These are phyloP conservation scores for Globisporangium iwayamae DNA, from an alignment of 352 stramenopile species.

Conservation along the genomic window DNA sequence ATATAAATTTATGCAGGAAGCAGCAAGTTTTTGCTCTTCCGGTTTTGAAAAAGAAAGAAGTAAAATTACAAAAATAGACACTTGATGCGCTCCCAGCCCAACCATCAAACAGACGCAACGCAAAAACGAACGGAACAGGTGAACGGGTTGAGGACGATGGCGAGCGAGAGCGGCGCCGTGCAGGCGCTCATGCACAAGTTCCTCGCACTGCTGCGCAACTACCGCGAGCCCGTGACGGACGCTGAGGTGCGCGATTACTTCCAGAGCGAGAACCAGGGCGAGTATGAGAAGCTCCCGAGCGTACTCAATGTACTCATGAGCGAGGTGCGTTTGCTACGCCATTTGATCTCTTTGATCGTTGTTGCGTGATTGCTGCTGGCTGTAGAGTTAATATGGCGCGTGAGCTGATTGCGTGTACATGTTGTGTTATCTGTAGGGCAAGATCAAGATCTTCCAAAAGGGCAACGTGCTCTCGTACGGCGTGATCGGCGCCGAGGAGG, in stretches of 20 bases:
- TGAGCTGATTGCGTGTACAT: not conserved
- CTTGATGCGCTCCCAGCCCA: too few species aligned
- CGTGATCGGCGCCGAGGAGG: conserved; percentile 78
- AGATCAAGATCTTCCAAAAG: conserved; percentile 90
- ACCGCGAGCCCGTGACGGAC: conserved; percentile 74
- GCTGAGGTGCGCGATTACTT: conserved; percentile 82
- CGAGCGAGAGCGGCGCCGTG: conserved; percentile 26
- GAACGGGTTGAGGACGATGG: conserved; percentile 8
- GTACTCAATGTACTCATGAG: conserved; percentile 84
- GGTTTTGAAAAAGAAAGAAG: too few species aligned
- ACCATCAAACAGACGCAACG: too few species aligned
- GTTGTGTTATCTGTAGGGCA: conserved; percentile 31
- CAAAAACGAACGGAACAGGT: not conserved
- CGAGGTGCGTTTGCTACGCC: conserved; percentile 35
- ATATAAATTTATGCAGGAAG: too few species aligned
- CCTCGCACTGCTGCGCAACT: conserved; percentile 75
- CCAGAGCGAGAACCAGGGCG: conserved; percentile 44
- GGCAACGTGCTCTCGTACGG: conserved; percentile 82
- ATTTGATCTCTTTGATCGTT: not conserved
- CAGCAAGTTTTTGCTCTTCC: too few species aligned
- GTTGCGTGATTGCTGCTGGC: not conserved
- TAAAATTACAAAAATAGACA: too few species aligned
- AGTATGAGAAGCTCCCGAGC: conserved; percentile 79
- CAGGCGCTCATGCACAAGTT: conserved; percentile 60
- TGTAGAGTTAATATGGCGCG: not conserved